Evolutionary conservation across 345 rosid species (phyloP).

Genomic region (Raphanus sativus): DNA sequence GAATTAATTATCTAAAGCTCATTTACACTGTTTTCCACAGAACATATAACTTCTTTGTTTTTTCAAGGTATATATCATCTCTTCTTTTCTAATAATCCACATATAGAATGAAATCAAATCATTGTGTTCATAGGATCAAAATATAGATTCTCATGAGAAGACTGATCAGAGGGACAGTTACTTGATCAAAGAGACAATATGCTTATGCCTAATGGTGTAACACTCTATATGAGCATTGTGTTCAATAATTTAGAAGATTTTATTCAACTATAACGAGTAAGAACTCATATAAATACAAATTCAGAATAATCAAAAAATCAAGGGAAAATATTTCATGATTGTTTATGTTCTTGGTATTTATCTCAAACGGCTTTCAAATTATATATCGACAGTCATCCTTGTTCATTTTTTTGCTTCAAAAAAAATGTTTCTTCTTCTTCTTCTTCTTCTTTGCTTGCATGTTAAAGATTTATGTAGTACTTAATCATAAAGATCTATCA

Average conservation of each 20-base stretch:
- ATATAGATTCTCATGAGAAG: background rate
- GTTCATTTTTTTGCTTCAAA: background rate
- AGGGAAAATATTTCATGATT: background rate
- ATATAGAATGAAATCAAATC: background rate
- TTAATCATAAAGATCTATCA: no score
- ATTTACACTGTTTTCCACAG: background rate
- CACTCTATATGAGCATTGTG: background rate
- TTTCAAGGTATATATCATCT: constrained; percentile 20
- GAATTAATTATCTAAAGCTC: no score
- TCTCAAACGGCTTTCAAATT: background rate
- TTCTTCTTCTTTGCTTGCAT: background rate
- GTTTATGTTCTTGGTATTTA: background rate
- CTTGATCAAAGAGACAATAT: background rate
- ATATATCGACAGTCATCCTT: background rate
- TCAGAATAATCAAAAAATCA: background rate
- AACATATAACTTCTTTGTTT: background rate
- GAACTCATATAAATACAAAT: background rate
- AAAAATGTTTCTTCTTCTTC: no score
- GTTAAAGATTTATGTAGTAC: background rate
- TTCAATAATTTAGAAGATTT: no score
- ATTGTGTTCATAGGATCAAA: background rate
- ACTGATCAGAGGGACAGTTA: background rate
- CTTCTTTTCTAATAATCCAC: background rate
- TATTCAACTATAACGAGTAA: background rate
- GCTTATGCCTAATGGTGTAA: background rate